Evolutionary conservation across 2,329 filamentous ascomycete species (phyloP).

Genomic region (Fusarium praegraminearum): DNA sequence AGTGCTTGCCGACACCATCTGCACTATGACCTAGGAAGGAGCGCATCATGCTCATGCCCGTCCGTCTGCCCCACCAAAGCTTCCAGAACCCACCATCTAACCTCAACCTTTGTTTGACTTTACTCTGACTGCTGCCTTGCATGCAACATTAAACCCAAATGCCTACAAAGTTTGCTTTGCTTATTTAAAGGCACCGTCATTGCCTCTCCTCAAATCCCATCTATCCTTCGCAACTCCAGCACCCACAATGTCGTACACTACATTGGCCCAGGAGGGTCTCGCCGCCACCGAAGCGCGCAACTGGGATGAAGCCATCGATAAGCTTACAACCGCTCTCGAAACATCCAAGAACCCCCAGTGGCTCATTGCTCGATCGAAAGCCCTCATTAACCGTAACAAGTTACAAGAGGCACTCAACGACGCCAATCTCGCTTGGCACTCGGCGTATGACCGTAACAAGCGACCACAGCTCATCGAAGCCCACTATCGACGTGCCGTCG

Average conservation of each 20-base stretch:
- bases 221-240: background rate
- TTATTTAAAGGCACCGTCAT: background rate
- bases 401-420: constrained; percentile 75
- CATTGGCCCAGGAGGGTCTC: constrained; percentile 71
- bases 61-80: constrained; percentile 48
- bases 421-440: constrained; percentile 73
- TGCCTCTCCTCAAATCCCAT: background rate
- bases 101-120: background rate
- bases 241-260: constrained; percentile 63
- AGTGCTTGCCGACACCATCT: background rate
- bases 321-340: constrained; percentile 75
- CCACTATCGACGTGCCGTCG: constrained; percentile 82
- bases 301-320: constrained; percentile 74
- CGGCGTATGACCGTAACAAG: constrained; percentile 75
- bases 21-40: background rate
- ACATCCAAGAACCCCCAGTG: constrained; percentile 78
- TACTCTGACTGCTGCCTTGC: background rate
- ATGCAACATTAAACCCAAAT: background rate
- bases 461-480: constrained; percentile 82
- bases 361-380: constrained; percentile 84
- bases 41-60: background rate
- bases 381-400: constrained; percentile 74
- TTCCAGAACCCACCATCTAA: constrained; percentile 50
- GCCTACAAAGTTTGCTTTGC: background rate
- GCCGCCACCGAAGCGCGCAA: constrained; percentile 71